Conservation (phyloP, 2,329 filamentous ascomycete genomes). For the Ceratocystis eucalypticola region DNA sequence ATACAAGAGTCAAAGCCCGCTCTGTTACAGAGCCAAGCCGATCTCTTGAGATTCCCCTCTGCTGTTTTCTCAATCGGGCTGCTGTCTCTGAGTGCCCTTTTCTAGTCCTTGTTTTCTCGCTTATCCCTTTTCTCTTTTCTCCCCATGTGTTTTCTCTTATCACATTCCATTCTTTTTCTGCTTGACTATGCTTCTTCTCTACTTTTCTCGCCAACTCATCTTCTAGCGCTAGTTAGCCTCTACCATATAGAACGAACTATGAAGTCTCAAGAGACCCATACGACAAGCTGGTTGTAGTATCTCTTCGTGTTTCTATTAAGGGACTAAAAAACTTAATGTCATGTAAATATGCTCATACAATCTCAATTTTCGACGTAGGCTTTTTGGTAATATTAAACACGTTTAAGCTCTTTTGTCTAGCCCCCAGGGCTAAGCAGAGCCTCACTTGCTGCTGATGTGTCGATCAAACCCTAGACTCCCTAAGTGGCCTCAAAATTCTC, state of each 20-base stretch:
- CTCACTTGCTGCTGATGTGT: constrained; percentile 1
- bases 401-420: background rate
- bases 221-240: background rate
- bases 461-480: background rate
- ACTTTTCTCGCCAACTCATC: background rate
- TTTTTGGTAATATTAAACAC: background rate
- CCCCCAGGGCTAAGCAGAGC: background rate
- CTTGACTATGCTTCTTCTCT: background rate
- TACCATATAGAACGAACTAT: background rate
- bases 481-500: background rate
- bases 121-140: background rate
- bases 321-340: background rate
- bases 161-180: background rate
- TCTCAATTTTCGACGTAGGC: background rate
- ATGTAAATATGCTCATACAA: background rate
- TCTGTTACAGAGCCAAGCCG: background rate
- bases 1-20: background rate
- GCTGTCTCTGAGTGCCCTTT: background rate
- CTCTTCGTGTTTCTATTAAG: background rate
- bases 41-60: background rate
- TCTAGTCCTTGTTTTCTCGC: background rate
- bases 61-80: background rate
- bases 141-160: background rate
- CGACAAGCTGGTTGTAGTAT: too few relatives aligned
- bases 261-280: background rate